These are phyloP conservation scores for Talaromyces liani DNA, from an alignment of 495 filamentous ascomycete species.

Conservation along the genomic window DNA sequence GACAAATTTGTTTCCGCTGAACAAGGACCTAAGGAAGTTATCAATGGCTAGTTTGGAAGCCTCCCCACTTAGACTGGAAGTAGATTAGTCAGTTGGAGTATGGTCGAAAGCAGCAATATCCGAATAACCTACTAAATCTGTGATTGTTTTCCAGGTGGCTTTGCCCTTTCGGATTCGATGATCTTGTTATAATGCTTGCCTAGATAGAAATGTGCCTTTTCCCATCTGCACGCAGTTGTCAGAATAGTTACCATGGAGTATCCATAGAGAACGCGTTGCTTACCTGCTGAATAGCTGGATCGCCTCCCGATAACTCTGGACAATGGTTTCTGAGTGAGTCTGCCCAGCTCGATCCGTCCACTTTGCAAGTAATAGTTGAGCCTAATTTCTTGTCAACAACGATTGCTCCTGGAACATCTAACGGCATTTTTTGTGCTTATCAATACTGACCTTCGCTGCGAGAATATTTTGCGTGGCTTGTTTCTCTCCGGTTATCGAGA, in stretches of 20 bases:
- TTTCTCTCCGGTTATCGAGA: conserved; percentile 23
- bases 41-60: conserved; percentile 83
- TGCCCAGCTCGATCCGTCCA: conserved; percentile 93
- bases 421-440: conserved; percentile 4
- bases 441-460: conserved; percentile 31
- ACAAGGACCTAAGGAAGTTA: conserved; percentile 81
- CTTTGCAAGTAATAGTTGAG: conserved; percentile 84
- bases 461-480: conserved; percentile 40
- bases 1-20: conserved; percentile 86
- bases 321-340: conserved; percentile 69
- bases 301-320: conserved; percentile 71
- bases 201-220: conserved; percentile 94
- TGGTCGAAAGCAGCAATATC: neutral
- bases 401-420: neutral
- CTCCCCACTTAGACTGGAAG: conserved; percentile 57
- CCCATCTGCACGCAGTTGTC: conserved; percentile 53
- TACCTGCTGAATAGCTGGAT: conserved; percentile 39
- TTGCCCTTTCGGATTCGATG: conserved; percentile 75
- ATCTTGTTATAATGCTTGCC: conserved; percentile 97
- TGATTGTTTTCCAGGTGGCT: conserved; percentile 59
- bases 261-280: neutral
- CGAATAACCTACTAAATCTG: conserved; percentile 35
- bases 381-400: conserved; percentile 26
- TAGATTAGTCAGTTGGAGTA: neutral
- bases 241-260: neutral